Evolutionary conservation across 2,329 filamentous ascomycete genomes (phyloP).

Genomic region (Gyromitra esculenta): DNA sequence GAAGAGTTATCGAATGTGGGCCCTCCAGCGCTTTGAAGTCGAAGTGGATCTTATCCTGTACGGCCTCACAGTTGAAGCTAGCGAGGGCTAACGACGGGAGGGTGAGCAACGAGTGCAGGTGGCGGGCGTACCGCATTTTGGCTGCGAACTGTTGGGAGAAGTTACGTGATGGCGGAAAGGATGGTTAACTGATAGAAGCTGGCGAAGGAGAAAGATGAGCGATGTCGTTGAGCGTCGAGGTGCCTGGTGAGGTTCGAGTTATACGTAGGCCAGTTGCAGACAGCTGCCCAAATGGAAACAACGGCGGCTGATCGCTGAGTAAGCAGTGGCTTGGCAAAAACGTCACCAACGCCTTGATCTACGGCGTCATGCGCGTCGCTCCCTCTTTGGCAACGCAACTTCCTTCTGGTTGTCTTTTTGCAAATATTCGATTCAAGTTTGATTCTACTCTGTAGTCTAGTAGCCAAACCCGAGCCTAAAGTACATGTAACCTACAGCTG

Average conservation of each 20-base stretch:
- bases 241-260: conserved; percentile 10
- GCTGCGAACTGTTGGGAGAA: not conserved
- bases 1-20: conserved; percentile 35
- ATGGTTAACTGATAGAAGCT: conserved; percentile 23
- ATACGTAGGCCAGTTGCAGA: conserved; percentile 20
- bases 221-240: conserved; percentile 14
- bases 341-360: conserved; percentile 22
- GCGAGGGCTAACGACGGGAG: conserved; percentile 54
- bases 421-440: not conserved
- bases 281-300: conserved; percentile 26
- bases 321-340: conserved; percentile 32
- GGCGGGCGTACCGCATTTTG: conserved; percentile 36
- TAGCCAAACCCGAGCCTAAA: not conserved
- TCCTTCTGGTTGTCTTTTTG: not conserved
- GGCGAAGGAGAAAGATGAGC: not conserved
- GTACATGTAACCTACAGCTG: not conserved
- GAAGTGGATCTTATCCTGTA: conserved; percentile 53
- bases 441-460: not conserved
- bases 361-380: conserved; percentile 6
- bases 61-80: conserved; percentile 52
- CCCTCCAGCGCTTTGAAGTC: conserved; percentile 54
- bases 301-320: conserved; percentile 29
- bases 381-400: not conserved
- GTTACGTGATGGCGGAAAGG: conserved; percentile 16
- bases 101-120: conserved; percentile 50